These are phyloP conservation scores for Phialophora chinensis DNA, from an alignment of 2,329 filamentous ascomycete genomes.

Conservation along the genomic window DNA sequence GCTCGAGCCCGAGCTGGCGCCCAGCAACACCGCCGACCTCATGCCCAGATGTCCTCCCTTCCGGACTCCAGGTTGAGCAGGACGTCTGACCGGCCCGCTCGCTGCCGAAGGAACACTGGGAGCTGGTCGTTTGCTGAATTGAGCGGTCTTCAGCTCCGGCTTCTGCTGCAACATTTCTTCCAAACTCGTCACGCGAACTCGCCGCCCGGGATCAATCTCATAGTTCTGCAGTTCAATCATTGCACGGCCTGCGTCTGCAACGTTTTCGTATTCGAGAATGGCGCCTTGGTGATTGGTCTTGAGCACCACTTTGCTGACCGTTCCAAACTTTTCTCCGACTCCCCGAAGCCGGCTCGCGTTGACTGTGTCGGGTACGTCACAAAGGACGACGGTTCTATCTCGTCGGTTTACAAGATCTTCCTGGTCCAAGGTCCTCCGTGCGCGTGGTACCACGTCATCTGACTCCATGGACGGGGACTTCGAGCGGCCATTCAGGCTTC, in stretches of 20 bases:
- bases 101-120: slow-evolving; percentile 41
- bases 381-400: slow-evolving; percentile 76
- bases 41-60: slow-evolving; percentile 37
- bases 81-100: slow-evolving; percentile 51
- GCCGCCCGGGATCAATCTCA: slow-evolving; percentile 52
- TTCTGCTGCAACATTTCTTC: slow-evolving; percentile 56
- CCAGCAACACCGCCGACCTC: slow-evolving; percentile 22
- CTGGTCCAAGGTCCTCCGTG: slow-evolving; percentile 37
- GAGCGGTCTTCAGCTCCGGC: slow-evolving; percentile 50
- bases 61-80: slow-evolving; percentile 50
- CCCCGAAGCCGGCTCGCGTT: slow-evolving; percentile 82
- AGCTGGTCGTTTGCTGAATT: slow-evolving; percentile 50
- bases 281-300: slow-evolving; percentile 84
- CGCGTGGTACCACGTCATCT: slow-evolving; percentile 19
- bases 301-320: slow-evolving; percentile 75
- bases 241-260: slow-evolving; percentile 70
- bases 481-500: slow-evolving; percentile 31
- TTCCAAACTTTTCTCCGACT: slow-evolving; percentile 72
- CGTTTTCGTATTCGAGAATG: slow-evolving; percentile 78
- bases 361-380: slow-evolving; percentile 89
- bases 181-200: slow-evolving; percentile 58
- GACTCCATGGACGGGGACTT: slow-evolving; percentile 27
- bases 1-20: background rate
- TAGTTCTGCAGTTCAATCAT: slow-evolving; percentile 54
- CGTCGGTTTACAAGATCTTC: slow-evolving; percentile 52